Evolutionary conservation across 805 yeast species (phyloP).

Genomic region (Saccharomyces paradoxus): DNA sequence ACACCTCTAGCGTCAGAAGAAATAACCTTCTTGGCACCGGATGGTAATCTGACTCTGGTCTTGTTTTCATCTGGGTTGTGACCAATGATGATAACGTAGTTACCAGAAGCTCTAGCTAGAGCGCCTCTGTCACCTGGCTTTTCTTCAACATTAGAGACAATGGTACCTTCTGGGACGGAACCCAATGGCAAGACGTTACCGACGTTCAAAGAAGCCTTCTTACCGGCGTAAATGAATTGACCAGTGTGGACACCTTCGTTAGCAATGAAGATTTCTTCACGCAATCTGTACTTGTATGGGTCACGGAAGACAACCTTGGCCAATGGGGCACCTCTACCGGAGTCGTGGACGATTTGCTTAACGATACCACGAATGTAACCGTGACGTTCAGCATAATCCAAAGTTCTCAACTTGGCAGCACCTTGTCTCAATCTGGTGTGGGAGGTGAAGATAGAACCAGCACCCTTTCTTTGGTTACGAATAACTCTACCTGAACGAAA

Average conservation of each 20-base stretch:
- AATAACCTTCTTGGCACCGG: constrained; percentile 96
- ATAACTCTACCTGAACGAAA: constrained; percentile 84
- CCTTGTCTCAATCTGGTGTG: constrained; percentile 99
- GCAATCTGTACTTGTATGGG: constrained; percentile 96
- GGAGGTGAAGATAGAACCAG: constrained; percentile 99
- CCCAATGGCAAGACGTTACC: constrained; percentile 98
- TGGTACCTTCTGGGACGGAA: constrained; percentile 98
- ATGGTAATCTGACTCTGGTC: constrained; percentile 98
- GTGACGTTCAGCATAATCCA: constrained; percentile 98
- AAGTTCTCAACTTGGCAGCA: constrained; percentile 99
- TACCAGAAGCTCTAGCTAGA: constrained; percentile 98
- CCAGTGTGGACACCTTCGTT: constrained; percentile 99
- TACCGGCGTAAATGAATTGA: constrained; percentile 98
- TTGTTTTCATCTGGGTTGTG: constrained; percentile 99
- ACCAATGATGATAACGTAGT: constrained; percentile 97
- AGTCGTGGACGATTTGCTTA: constrained; percentile 97
- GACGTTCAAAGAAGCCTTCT: constrained; percentile 91
- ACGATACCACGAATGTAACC: constrained; percentile 99
- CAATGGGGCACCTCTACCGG: constrained; percentile 99
- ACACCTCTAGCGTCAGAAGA: constrained; percentile 98
- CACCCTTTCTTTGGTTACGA: constrained; percentile 99
- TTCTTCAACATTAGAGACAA: constrained; percentile 96
- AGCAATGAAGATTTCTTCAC: constrained; percentile 98
- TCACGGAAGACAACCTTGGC: constrained; percentile 99
- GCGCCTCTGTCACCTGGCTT: constrained; percentile 99